Base-by-base conservation (phyloP, 441 rosid genomes). In the Corymbia citriodora region DNA sequence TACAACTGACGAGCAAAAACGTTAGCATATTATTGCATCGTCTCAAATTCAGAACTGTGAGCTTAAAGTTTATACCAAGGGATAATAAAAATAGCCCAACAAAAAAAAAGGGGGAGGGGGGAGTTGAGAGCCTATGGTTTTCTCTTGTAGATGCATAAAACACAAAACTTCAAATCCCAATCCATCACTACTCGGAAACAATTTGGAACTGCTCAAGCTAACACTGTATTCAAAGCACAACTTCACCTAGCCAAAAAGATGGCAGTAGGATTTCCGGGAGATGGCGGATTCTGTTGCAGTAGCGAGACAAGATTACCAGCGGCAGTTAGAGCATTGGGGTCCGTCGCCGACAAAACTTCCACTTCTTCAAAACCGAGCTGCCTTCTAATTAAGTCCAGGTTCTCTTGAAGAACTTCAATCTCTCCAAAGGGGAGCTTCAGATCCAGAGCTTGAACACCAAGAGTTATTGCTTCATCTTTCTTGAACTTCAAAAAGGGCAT, bases 401-500 rank as follows among this genome's bases (percentile, higher is more conserved):
- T 98, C 93, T 96, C 96, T 88, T 68, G 86, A 89, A 97, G 99
- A 59, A 97, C 99, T 83, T 95, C 97, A 33, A 96, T 94, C 94
- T 98, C 99, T 89, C 97, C 98, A 93, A 98, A 98, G 18, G 99
- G 96, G 13, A 96, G 95, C 93, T 91, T 95, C 94, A 98, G 92
- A 92, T 97, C 97, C 91, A 98, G 94, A 88, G 98, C 97, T 74
- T 95, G 96, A 83, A 88, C 72, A 33, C 99, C 99, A 18, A 98
- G 91, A 86, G 95, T 91, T 55, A 93, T 89, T 11, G 97, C 95
- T 93, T 98, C 97, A 87, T 96, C 96, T 94, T 95, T 97, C 94
- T 96, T 98, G 93, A 97, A 98, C 90, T 94, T 96, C 92, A 98
- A 90, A 95, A 97, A 97, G 89, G 99, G 99, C 99, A 96, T 95